These are phyloP conservation scores for Cercophora sp. DNA, from an alignment of 495 filamentous ascomycete species.

Conservation along the genomic window DNA sequence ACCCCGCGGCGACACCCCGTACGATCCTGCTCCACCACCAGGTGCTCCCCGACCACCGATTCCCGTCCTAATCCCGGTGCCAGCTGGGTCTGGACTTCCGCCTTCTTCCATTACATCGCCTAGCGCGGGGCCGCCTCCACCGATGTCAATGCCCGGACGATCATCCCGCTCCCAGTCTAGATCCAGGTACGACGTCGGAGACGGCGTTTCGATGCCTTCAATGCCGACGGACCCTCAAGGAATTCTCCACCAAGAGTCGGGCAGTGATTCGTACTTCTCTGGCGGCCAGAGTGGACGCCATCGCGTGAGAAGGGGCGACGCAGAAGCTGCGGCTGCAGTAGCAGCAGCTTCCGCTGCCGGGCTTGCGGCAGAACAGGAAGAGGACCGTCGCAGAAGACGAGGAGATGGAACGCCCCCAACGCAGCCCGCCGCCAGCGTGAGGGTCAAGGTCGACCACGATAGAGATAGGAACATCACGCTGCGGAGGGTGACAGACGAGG, in stretches of 20 bases:
- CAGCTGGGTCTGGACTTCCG: slow-evolving; percentile 23
- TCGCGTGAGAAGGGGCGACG: slow-evolving; percentile 41
- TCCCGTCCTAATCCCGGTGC: slow-evolving; percentile 42
- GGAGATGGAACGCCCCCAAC: slow-evolving; percentile 36
- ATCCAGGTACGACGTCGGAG: slow-evolving; percentile 32
- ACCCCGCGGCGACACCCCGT: slow-evolving; percentile 25
- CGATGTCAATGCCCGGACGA: slow-evolving; percentile 20
- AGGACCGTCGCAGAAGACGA: slow-evolving; percentile 32
- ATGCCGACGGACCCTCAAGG: slow-evolving; percentile 55
- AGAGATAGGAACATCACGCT: slow-evolving; percentile 73
- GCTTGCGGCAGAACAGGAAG: slow-evolving; percentile 37
- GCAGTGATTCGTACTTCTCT: slow-evolving; percentile 54
- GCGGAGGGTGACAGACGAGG: slow-evolving; percentile 73
- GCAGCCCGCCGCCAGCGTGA: slow-evolving; percentile 68
- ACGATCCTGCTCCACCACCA: slow-evolving; percentile 23
- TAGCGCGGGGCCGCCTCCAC: slow-evolving; percentile 38
- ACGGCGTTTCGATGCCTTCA: slow-evolving; percentile 42
- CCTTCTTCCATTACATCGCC: slow-evolving; percentile 9
- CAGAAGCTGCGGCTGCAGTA: slow-evolving; percentile 48
- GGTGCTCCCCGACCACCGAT: slow-evolving; percentile 2
- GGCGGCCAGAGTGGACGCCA: slow-evolving; percentile 43
- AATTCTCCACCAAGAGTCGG: slow-evolving; percentile 56
- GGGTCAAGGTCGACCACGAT: slow-evolving; percentile 76
- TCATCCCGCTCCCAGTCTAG: slow-evolving; percentile 28
- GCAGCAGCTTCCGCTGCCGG: slow-evolving; percentile 41